Evolutionary conservation across 176 grass and related monocot species (phyloP), one percentile per base, ranked within the genome.

Genomic region (Panicum miliaceum): DNA sequence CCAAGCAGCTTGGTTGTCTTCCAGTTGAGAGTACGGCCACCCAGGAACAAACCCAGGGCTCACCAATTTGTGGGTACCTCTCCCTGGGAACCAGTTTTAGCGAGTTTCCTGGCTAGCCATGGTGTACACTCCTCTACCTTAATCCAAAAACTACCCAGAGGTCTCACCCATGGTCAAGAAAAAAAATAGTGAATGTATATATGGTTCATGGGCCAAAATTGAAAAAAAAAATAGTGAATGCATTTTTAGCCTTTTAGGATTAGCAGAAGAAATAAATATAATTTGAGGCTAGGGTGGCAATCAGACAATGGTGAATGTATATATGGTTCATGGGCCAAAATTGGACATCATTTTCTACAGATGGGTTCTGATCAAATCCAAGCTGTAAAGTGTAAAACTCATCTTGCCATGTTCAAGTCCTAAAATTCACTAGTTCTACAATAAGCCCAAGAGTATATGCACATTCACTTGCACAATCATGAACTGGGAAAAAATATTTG

Each of bases 331-430:
- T 12, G 5, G 10, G 37, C 16, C n/a, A 71, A 27, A 71, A 26
- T 36, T 47, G n/a, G 68, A 71, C 0, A 15, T 71, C 11, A 13
- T 48, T 48, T 72, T 48, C 42, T 23, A 29, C 42, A 72, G 42
- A 26, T 72, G 69, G 68, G 70, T 51, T 73, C 16, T 73, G 70
- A 51, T 52, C 46, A 73, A 51, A 26, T 51, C 25, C 70, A 34
- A 34, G 45, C 45, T 51, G 43, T 68, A 68, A 4, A 41, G 40
- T 41, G 40, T 41, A 41, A 48, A 48, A 72, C 42, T 29, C 42
- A 48, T 72, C 69, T 48, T 72, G 26, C 34, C 45, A 27, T 10
- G 14, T 34, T 51, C 45, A 73, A 32, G 46, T 73, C 26, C 15
- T 20, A 73, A 72, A 73, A 51, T 27, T 50, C 23, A 71, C 42